Conservation (phyloP, 441 rosid genomes). For the Croton setiger region DNA sequence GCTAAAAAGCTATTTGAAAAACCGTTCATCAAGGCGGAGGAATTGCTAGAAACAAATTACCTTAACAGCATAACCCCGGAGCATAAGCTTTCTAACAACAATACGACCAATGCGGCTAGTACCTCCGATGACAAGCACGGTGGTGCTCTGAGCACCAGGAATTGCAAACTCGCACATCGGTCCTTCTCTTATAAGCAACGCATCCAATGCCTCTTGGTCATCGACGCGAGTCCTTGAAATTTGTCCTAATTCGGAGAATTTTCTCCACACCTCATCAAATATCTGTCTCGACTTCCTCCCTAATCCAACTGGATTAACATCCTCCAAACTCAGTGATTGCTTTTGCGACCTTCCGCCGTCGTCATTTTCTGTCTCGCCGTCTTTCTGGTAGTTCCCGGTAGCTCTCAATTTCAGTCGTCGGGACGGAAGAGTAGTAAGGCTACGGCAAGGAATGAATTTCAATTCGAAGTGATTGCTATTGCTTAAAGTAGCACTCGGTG, state of each 20-base stretch:
- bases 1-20: too few species aligned
- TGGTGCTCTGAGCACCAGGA: constrained; percentile 89
- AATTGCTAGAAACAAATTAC: constrained; percentile 26
- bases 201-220: constrained; percentile 63
- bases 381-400: constrained; percentile 2
- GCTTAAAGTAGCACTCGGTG: constrained; percentile 15
- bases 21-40: too few species aligned
- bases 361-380: constrained; percentile 1
- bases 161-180: constrained; percentile 93
- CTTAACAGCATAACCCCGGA: constrained; percentile 91
- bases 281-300: constrained; percentile 88
- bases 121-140: constrained; percentile 92
- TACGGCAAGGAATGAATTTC: constrained; percentile 1
- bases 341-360: constrained; percentile 20
- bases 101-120: constrained; percentile 94
- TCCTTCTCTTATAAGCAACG: constrained; percentile 69
- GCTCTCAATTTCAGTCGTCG: constrained; percentile 11
- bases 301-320: constrained; percentile 86
- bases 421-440: not conserved
- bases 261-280: constrained; percentile 94
- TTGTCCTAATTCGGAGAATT: constrained; percentile 93
- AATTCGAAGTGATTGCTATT: constrained; percentile 13
- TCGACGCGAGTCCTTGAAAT: constrained; percentile 82
- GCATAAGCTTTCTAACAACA: constrained; percentile 90
- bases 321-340: constrained; percentile 58